A percentile compares a stretch with the other conserved stretches of the same genome.
Evolutionary conservation across 176 grass and related monocot species (phyloP).

Genomic region (Oryza officinalis): DNA sequence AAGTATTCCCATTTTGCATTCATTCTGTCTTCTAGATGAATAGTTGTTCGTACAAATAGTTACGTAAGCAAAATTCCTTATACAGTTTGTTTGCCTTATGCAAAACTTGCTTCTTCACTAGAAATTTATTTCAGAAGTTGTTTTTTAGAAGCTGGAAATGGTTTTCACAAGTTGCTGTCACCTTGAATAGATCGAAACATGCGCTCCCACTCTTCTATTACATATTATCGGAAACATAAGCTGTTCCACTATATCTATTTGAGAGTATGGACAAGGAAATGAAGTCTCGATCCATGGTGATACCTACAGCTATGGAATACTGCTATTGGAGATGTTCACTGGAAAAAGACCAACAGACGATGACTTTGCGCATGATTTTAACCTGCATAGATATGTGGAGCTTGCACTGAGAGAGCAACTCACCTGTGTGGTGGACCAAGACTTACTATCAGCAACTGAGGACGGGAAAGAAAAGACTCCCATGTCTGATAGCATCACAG

Average conservation of each 20-base stretch:
- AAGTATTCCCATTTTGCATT: no score
- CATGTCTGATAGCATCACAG: not conserved
- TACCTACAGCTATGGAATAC: slow-evolving; percentile 24
- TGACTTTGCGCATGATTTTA: slow-evolving; percentile 14
- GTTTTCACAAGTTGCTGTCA: not conserved
- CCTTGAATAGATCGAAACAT: no score
- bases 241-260: not conserved
- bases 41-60: no score
- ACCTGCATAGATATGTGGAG: not conserved
- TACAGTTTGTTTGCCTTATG: no score
- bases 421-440: not conserved
- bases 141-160: not conserved
- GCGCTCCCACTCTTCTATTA: not conserved
- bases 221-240: not conserved
- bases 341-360: slow-evolving; percentile 27
- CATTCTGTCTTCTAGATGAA: no score
- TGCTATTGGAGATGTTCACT: slow-evolving; percentile 32
- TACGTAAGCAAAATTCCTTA: no score
- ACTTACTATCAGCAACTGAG: not conserved
- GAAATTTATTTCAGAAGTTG: not conserved
- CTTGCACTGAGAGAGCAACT: not conserved
- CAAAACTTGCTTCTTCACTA: not conserved
- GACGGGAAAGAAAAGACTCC: not conserved
- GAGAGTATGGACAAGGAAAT: slow-evolving; percentile 32
- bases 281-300: slow-evolving; percentile 22